phyloP scores from a whole-genome alignment of 2,329 filamentous ascomycete genomes.

The Ceratocystis eucalypticola region DNA sequence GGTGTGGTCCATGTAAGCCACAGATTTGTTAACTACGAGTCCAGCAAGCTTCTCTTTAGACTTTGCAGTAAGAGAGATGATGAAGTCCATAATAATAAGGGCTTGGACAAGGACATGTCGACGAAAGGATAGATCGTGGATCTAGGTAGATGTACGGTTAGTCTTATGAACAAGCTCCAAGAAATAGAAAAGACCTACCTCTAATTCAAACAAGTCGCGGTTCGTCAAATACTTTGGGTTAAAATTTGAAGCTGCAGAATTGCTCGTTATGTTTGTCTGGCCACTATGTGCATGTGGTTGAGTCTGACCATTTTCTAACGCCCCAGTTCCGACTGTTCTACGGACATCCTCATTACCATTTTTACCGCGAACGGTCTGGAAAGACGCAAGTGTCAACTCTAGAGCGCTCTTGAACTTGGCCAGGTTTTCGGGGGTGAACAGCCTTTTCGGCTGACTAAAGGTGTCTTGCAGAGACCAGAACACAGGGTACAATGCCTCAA shows the following conservation, averaged over 20 bases:
- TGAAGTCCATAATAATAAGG: conserved; percentile 85
- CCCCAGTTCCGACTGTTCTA: conserved; percentile 22
- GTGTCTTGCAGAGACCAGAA: conserved; percentile 90
- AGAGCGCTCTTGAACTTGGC: conserved; percentile 67
- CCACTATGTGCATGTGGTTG: not conserved
- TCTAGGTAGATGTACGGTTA: conserved; percentile 33
- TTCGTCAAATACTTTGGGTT: conserved; percentile 99
- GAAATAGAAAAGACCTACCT: conserved; percentile 40
- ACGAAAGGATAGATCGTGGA: conserved; percentile 87
- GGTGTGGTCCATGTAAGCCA: conserved; percentile 64
- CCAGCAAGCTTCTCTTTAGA: conserved; percentile 67
- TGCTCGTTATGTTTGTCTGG: not conserved
- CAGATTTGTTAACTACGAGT: conserved; percentile 64
- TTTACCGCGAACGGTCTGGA: conserved; percentile 38
- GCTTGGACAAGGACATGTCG: conserved; percentile 91
- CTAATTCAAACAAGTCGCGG: conserved; percentile 85
- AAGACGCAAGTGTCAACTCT: conserved; percentile 48
- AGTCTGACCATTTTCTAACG: not conserved
- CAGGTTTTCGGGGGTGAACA: conserved; percentile 63
- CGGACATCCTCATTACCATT: conserved; percentile 36
- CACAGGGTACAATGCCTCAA: conserved; percentile 67
- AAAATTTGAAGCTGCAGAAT: conserved; percentile 35
- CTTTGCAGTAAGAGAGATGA: conserved; percentile 74
- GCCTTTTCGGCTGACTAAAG: conserved; percentile 76
- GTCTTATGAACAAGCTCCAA: not conserved